Percentiles rank a stretch among this genome's conserved stretches.
phyloP scores from a whole-genome alignment of 2,329 filamentous ascomycete species.

The Aspergillus terreus region DNA sequence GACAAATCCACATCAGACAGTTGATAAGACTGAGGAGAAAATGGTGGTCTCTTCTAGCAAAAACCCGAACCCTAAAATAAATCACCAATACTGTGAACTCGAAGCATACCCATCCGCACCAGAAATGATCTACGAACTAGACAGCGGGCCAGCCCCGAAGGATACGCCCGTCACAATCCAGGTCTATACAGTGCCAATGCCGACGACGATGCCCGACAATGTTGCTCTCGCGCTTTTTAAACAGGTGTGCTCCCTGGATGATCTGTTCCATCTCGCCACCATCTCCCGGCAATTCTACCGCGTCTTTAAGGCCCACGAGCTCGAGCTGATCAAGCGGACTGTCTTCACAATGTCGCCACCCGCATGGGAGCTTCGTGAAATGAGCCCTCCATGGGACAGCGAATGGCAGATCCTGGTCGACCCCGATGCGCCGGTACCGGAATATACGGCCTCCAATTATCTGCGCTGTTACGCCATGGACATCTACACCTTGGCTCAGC shows the following conservation, averaged over 20 bases:
- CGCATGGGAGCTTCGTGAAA: conserved; percentile 59
- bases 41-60: conserved; percentile 21
- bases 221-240: conserved; percentile 52
- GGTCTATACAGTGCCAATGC: conserved; percentile 30
- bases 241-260: conserved; percentile 47
- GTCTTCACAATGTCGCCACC: conserved; percentile 53
- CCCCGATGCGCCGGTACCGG: conserved; percentile 46
- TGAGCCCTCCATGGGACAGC: conserved; percentile 50
- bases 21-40: conserved; percentile 19
- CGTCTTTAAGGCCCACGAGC: conserved; percentile 56
- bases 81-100: conserved; percentile 17
- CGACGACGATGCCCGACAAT: conserved; percentile 43
- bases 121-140: conserved; percentile 32
- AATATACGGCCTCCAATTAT: conserved; percentile 53
- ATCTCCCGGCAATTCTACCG: conserved; percentile 56
- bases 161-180: conserved; percentile 4
- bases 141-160: conserved; percentile 12
- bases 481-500: conserved; percentile 49
- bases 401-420: conserved; percentile 40
- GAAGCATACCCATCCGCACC: conserved; percentile 17
- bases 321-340: conserved; percentile 50
- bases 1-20: neutral
- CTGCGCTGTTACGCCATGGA: conserved; percentile 51
- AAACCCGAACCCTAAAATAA: conserved; percentile 10
- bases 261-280: conserved; percentile 53